phyloP scores from a whole-genome alignment of 495 filamentous ascomycete species.

The Penicillium fimorum region DNA sequence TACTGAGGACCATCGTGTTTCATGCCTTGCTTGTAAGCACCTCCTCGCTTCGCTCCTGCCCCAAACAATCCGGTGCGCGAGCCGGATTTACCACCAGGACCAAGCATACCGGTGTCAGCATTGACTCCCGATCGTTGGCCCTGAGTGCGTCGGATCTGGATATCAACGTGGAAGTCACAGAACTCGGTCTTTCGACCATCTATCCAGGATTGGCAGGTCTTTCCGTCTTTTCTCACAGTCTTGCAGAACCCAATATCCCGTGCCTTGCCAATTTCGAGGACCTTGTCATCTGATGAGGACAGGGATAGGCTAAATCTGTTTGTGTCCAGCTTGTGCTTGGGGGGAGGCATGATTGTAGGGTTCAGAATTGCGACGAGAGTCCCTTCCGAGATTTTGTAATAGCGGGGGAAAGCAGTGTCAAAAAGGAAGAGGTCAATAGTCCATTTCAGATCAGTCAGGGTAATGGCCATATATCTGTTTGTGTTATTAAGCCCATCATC shows the following conservation, averaged over 20 bases:
- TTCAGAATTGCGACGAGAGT: slow-evolving; percentile 93
- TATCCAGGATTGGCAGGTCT: slow-evolving; percentile 78
- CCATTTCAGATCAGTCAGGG: slow-evolving; percentile 84
- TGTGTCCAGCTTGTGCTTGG: slow-evolving; percentile 65
- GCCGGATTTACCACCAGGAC: slow-evolving; percentile 45
- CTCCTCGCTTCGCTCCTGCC: slow-evolving; percentile 35
- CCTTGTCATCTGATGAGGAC: slow-evolving; percentile 76
- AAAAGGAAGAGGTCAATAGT: slow-evolving; percentile 92
- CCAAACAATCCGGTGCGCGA: slow-evolving; percentile 48
- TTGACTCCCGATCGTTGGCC: slow-evolving; percentile 79
- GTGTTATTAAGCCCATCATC: slow-evolving; percentile 56
- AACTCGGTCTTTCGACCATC: slow-evolving; percentile 83
- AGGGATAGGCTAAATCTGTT: slow-evolving; percentile 81
- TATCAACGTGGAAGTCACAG: slow-evolving; percentile 89
- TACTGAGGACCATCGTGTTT: slow-evolving; percentile 52
- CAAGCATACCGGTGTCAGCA: slow-evolving; percentile 48
- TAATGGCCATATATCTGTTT: slow-evolving; percentile 88
- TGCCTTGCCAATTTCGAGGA: slow-evolving; percentile 84
- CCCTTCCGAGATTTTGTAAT: slow-evolving; percentile 84
- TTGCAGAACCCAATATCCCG: slow-evolving; percentile 91
- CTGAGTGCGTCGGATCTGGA: slow-evolving; percentile 69
- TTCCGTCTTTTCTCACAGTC: slow-evolving; percentile 76
- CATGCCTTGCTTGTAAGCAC: slow-evolving; percentile 33
- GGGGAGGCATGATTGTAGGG: slow-evolving; percentile 84
- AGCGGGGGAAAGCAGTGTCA: slow-evolving; percentile 81